These are phyloP conservation scores for Ascochyta fabae DNA, from an alignment of 2,329 filamentous ascomycete genomes.

Conservation along the genomic window DNA sequence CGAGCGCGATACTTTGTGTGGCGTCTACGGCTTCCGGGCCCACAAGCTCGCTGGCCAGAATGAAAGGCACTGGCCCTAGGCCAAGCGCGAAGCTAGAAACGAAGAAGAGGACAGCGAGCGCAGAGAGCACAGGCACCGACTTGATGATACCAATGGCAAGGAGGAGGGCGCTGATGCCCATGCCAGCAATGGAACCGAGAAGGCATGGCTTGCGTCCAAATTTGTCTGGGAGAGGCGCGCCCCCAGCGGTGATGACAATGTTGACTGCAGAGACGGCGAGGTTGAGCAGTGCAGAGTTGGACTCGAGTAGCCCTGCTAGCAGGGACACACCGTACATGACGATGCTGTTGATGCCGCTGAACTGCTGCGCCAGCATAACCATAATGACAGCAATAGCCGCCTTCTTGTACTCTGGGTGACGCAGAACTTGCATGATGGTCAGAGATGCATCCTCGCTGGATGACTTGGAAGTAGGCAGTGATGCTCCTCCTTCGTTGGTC, in stretches of 20 bases:
- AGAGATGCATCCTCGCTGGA: conserved; percentile 46
- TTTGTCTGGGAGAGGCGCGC: conserved; percentile 84
- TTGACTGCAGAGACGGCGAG: conserved; percentile 89
- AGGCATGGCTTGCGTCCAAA: conserved; percentile 88
- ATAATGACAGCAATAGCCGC: conserved; percentile 89
- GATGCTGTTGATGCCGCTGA: conserved; percentile 92
- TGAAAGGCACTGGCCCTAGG: conserved; percentile 92
- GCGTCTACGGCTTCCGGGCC: conserved; percentile 89
- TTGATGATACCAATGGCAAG: conserved; percentile 82
- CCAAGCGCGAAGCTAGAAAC: conserved; percentile 90
- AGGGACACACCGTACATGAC: conserved; percentile 98
- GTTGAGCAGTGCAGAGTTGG: conserved; percentile 82
- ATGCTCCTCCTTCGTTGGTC: conserved; percentile 45
- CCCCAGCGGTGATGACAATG: conserved; percentile 78
- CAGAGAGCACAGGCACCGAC: conserved; percentile 75
- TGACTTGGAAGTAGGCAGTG: conserved; percentile 31
- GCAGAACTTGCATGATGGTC: conserved; percentile 63
- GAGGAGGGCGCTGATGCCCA: conserved; percentile 77
- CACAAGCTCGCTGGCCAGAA: conserved; percentile 89
- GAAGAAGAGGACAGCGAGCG: conserved; percentile 81
- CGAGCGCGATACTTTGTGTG: conserved; percentile 86
- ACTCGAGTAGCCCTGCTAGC: conserved; percentile 78
- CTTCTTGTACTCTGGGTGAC: conserved; percentile 73
- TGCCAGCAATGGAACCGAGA: conserved; percentile 80
- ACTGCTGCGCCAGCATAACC: conserved; percentile 91